phyloP scores from a whole-genome alignment of 805 yeast genomes.

The Maudiozyma saulgeensis region DNA sequence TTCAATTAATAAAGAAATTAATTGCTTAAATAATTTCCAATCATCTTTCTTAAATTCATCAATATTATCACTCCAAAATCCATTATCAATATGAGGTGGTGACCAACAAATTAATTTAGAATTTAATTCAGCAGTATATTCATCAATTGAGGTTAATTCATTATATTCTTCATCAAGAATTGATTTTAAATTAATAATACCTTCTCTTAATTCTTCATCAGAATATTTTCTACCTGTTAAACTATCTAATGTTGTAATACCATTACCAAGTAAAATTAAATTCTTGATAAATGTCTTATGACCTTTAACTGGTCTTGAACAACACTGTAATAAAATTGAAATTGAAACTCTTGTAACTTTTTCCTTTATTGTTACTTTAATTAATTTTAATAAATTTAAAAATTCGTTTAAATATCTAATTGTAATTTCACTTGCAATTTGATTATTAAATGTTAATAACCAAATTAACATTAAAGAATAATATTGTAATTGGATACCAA shows the following conservation, averaged over 20 bases:
- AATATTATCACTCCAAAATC: slow-evolving; percentile 84
- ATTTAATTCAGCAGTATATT: slow-evolving; percentile 75
- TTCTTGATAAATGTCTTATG: slow-evolving; percentile 50
- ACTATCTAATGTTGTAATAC: slow-evolving; percentile 55
- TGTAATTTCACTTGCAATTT: slow-evolving; percentile 44
- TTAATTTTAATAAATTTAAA: slow-evolving; percentile 37
- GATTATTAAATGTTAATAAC: slow-evolving; percentile 68
- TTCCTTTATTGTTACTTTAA: slow-evolving; percentile 81
- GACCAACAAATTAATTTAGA: slow-evolving; percentile 75
- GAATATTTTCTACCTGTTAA: slow-evolving; percentile 86
- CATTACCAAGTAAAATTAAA: slow-evolving; percentile 63
- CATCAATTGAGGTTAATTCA: slow-evolving; percentile 84
- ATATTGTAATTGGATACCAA: slow-evolving; percentile 76
- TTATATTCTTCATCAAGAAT: slow-evolving; percentile 64
- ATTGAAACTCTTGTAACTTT: slow-evolving; percentile 81
- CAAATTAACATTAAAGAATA: slow-evolving; percentile 69
- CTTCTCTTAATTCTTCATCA: slow-evolving; percentile 80
- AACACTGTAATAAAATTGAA: slow-evolving; percentile 57
- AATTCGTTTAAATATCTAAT: slow-evolving; percentile 44
- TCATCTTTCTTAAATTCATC: slow-evolving; percentile 65
- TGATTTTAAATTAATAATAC: slow-evolving; percentile 49
- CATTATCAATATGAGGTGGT: slow-evolving; percentile 82
- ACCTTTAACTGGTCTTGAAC: slow-evolving; percentile 30
- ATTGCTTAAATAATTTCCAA: slow-evolving; percentile 59
- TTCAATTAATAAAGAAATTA: slow-evolving; percentile 42